Evolutionary conservation across 2,329 filamentous ascomycete species (phyloP), one percentile per base, ranked within the genome.

Genomic region (Leptosphaerulina australis): DNA sequence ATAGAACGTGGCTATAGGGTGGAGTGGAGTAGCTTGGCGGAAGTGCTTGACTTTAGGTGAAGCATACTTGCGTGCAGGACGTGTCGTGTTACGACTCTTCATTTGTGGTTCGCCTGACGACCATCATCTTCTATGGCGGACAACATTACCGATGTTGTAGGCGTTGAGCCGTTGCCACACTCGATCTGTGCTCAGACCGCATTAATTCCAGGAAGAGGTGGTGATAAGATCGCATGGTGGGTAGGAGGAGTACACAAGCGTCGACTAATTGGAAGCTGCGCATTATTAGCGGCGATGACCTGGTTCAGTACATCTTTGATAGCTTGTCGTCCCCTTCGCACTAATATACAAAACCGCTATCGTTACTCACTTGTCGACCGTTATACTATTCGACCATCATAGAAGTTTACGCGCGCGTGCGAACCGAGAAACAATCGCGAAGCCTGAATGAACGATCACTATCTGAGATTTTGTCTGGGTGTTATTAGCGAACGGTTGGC

Each of bases 21-120:
- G 31, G 48, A 51, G 31, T 37, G 29, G 29, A 33, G 10, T 33
- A 35, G 30, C 48, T 51, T 51, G 48, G 41, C 48, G 43, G 3
- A 8, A 3, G 25, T 41, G 48, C 48, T 51, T 48, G 37, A 47
- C 24, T 50, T 30, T 7, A 17, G 15, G 15, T 26, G 24, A 45
- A 45, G 41, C 36, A 29, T 45, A 48, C 53, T 52, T 48, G 48
- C 48, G 47, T 49, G 49, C 44, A 31, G 48, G 48, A 52, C 44
- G 28, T 38, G 39, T 31, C 53, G 53, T 44, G 31, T 30, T 38
- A 43, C 36, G 37, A 51, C 10, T 22, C 36, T 37, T 25, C 7
- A 17, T 33, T 25, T 43, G 17, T 29, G n/a, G 26, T 40, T 37
- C n/a, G 20, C 17, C 6, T 26, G 25, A 21, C 4, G 21, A 35